Conservation (phyloP, 176 grass and related monocot species). For the Stipa capillata region DNA sequence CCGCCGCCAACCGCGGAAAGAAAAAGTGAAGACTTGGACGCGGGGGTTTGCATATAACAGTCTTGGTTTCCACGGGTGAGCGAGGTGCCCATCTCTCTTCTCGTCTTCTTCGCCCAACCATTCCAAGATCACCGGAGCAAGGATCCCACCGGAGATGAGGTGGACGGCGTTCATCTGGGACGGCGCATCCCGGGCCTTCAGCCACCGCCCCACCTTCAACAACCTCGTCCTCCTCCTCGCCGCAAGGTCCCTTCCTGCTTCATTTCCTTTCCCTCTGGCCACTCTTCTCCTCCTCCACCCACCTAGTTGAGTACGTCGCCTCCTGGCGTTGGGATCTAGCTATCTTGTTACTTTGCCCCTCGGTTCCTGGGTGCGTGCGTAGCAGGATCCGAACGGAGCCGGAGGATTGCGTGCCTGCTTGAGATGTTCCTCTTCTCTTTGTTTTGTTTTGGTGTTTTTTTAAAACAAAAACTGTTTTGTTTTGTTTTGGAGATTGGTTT, state of each 20-base stretch:
- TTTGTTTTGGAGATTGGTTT: too few relatives aligned
- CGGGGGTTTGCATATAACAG: neutral
- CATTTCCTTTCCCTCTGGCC: neutral
- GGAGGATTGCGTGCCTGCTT: too few relatives aligned
- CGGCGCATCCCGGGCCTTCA: conserved; percentile 28
- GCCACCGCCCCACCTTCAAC: conserved; percentile 37
- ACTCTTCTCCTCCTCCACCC: neutral
- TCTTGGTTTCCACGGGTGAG: neutral
- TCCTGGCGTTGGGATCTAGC: neutral
- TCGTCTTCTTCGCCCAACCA: neutral
- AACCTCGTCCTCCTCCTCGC: conserved; percentile 78
- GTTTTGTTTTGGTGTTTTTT: too few relatives aligned
- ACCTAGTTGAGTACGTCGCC: too few relatives aligned
- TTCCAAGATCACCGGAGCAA: conserved; percentile 28
- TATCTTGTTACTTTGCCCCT: too few relatives aligned
- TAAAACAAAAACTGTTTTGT: too few relatives aligned
- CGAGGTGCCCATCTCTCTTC: neutral
- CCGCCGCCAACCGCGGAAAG: neutral
- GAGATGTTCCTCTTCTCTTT: too few relatives aligned
- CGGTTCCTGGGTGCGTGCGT: too few relatives aligned
- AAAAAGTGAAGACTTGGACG: neutral
- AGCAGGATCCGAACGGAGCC: too few relatives aligned
- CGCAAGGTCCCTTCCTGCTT: conserved; percentile 30
- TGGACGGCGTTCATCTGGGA: conserved; percentile 45
- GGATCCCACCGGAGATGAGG: conserved; percentile 5